Conservation (phyloP, 208 protist species). For the Porcisia deanei region DNA sequence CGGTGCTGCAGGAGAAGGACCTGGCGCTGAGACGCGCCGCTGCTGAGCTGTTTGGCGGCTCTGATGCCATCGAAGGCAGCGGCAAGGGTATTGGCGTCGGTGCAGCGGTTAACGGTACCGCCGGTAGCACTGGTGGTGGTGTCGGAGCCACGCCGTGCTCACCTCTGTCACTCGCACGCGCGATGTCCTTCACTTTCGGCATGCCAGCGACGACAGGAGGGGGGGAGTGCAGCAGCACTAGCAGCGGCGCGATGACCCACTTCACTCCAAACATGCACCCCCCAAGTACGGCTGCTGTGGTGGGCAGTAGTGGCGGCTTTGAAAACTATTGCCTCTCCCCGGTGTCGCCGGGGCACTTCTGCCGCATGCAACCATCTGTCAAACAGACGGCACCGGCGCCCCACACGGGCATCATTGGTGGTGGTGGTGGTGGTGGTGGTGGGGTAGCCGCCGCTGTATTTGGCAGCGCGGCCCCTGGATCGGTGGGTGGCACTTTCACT, state of each 20-base stretch:
- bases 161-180: conserved; percentile 12
- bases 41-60: conserved; percentile 37
- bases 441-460: not conserved
- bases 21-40: conserved; percentile 27
- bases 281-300: not conserved
- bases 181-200: conserved; percentile 16
- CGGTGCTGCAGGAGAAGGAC: conserved; percentile 61
- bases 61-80: conserved; percentile 13
- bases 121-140: not conserved
- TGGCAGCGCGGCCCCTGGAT: not conserved
- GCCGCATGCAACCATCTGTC: conserved; percentile 9
- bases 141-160: conserved; percentile 6
- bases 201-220: not conserved
- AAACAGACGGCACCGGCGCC: conserved; percentile 4
- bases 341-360: conserved; percentile 23
- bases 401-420: not conserved
- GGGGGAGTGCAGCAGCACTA: conserved; percentile 6
- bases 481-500: not conserved
- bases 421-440: not conserved
- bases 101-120: not conserved
- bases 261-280: not conserved
- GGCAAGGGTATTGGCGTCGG: not conserved
- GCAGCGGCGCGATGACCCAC: not conserved
- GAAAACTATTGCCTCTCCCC: conserved; percentile 29
- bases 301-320: not conserved